Base-by-base conservation (phyloP, 371 early-diverging fungal genomes). In the Syncephalis plumigaleata region DNA sequence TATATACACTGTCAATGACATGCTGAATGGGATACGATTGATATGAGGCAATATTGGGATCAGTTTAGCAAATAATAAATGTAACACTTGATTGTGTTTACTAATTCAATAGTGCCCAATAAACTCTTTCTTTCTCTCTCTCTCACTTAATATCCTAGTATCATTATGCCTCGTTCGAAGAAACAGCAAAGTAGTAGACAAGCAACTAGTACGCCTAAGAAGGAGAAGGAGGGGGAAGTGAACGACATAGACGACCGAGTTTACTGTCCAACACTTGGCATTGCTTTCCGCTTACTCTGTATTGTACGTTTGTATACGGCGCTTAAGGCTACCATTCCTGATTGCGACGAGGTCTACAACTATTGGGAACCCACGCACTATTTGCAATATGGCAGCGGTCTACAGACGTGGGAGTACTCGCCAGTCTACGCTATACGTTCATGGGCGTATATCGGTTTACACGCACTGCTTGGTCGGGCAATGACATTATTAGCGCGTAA, bases 391-490 rank as follows among this genome's bases (percentile, higher is more conserved):
- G 91, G 90, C 0, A 62, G 63, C 46, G 97, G 91, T 24, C 64
- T 89, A 49, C 84, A 92, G 60, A 94, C 97, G 2, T 96, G 97
- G 97, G 97, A 96, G 59, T 92, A 94, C 54, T 78, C 88, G 9
- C 87, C 93, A 3, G 62, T 75, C 22, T 91, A 70, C 53, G 80
- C 88, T 21, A 81, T 96, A 37, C 77, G 95, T 36, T 83, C 84
- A 15, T 96, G 86, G 80, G 75, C 75, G 1, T 91, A 84, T 56
- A 65, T 87, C 13, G 54, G 58, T n/a, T 17, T 81, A 2, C 77
- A 87, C 59, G 63, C 77, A 5, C 15, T 65, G 16, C 53, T 72
- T 8, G 69, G 68, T 1, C 54, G 60, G 42, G 18, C 61, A 21
- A 40, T 71, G 11, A 68, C 62, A 22, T 45, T 75, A 8, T 50